A percentile compares a stretch with the other conserved stretches of the same genome.
Conservation (phyloP, 352 stramenopile genomes). For the Globisporangium megalacanthum region DNA sequence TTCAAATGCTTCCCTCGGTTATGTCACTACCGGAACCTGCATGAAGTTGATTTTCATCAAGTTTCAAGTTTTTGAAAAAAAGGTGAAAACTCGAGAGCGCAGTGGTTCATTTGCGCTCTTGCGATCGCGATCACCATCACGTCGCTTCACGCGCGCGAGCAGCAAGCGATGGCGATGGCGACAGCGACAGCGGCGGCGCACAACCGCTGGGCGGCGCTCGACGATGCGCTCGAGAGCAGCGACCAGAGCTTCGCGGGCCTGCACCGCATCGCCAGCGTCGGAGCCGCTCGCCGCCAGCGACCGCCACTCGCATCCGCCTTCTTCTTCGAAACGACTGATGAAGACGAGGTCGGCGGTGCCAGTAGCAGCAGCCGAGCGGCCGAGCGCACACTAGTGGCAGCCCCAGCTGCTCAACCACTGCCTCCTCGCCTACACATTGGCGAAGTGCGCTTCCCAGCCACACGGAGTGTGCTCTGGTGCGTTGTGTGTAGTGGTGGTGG, state of each 20-base stretch:
- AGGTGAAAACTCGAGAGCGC: background rate
- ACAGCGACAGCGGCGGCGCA: constrained; percentile 5
- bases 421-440: constrained; percentile 38
- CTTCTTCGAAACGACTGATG: constrained; percentile 71
- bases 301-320: constrained; percentile 37
- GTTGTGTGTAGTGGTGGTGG: constrained; percentile 2
- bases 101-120: too few relatives aligned
- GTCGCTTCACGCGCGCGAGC: background rate
- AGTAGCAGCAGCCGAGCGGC: background rate
- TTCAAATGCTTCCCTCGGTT: background rate
- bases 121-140: too few relatives aligned
- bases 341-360: constrained; percentile 25
- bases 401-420: background rate
- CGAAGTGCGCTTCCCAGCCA: constrained; percentile 62
- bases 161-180: constrained; percentile 1
- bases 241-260: constrained; percentile 34
- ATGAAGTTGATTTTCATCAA: too few relatives aligned
- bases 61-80: background rate
- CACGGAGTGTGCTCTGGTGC: constrained; percentile 61
- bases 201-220: constrained; percentile 40
- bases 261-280: background rate
- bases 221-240: constrained; percentile 56
- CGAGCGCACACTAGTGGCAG: background rate
- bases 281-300: constrained; percentile 2
- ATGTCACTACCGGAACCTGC: too few relatives aligned